A percentile compares a stretch with the other conserved stretches of the same genome.
These are phyloP conservation scores for Scenedesmus sp. DNA, from an alignment of 163 green algal species.

Conservation along the genomic window DNA sequence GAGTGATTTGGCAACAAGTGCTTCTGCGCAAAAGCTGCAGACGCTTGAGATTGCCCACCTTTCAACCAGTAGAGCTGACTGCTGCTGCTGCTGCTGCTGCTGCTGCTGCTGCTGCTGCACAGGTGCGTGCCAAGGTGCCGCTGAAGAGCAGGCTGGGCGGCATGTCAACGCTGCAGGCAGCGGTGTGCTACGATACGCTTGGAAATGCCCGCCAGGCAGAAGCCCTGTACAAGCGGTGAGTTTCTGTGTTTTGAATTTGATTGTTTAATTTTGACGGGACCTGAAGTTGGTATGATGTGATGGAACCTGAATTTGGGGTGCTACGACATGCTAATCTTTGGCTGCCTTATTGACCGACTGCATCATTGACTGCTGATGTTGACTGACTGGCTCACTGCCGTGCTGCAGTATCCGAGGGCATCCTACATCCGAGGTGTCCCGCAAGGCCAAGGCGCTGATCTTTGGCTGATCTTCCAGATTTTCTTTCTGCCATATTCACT, in stretches of 20 bases:
- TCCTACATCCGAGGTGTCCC: conserved; percentile 17
- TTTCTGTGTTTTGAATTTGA: background rate
- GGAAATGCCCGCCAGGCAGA: conserved; percentile 47
- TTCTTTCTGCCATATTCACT: too few species aligned
- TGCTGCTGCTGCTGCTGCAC: conserved; percentile 1
- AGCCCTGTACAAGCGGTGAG: conserved; percentile 39
- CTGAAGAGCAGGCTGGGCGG: conserved; percentile 66
- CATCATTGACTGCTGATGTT: too few species aligned
- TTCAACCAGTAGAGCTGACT: background rate
- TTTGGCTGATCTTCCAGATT: conserved; percentile 24
- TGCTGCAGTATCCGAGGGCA: conserved; percentile 13
- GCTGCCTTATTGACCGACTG: too few species aligned
- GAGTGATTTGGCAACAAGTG: too few species aligned
- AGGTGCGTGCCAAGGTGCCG: conserved; percentile 58
- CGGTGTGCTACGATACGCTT: conserved; percentile 75
- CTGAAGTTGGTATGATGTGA: background rate
- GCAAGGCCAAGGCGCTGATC: conserved; percentile 37
- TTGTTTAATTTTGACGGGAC: background rate
- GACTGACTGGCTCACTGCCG: background rate
- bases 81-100: background rate
- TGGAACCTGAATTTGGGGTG: too few species aligned
- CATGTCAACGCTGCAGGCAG: conserved; percentile 63
- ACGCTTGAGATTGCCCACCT: background rate
- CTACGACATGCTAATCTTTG: too few species aligned
- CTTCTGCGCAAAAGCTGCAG: too few species aligned